phyloP scores from a whole-genome alignment of 805 yeast genomes.

The Huiozyma naganishii region DNA sequence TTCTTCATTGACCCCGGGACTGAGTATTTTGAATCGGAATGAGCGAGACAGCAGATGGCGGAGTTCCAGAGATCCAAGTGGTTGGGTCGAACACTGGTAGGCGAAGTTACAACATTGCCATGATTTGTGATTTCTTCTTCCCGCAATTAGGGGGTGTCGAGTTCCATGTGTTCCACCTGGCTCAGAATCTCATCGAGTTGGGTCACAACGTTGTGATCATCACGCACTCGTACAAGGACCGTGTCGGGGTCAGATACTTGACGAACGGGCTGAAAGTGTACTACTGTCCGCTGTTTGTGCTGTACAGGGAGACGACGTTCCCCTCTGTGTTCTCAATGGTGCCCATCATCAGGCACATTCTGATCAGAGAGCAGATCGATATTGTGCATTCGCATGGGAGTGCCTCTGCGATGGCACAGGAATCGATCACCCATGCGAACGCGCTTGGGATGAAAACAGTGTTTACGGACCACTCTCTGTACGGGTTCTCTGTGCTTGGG shows the following conservation, averaged over 20 bases:
- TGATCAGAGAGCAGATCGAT: constrained; percentile 75
- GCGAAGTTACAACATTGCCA: constrained; percentile 17
- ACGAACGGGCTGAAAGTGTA: constrained; percentile 91
- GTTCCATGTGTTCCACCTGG: constrained; percentile 82
- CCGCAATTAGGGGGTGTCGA: constrained; percentile 99
- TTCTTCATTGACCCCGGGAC: no score
- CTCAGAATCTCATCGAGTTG: constrained; percentile 65
- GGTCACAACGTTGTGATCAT: constrained; percentile 83
- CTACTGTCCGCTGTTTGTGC: constrained; percentile 70
- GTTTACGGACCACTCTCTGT: constrained; percentile 90
- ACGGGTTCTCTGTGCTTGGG: constrained; percentile 83
- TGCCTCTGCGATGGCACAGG: constrained; percentile 76
- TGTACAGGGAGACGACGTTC: constrained; percentile 75
- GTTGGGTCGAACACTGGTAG: no score
- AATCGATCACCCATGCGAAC: constrained; percentile 81
- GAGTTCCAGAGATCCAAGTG: no score
- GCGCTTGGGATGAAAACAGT: constrained; percentile 89
- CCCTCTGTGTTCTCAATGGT: constrained; percentile 86
- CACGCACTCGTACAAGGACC: constrained; percentile 77
- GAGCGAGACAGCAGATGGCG: no score
- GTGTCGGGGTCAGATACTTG: constrained; percentile 72
- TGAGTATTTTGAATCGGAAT: no score
- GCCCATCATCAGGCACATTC: constrained; percentile 75
- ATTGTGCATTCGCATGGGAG: constrained; percentile 95
- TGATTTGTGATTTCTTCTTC: constrained; percentile 95